Evolutionary conservation across 306 rosid genomes (phyloP).

Genomic region (Acacia melanoxylon): DNA sequence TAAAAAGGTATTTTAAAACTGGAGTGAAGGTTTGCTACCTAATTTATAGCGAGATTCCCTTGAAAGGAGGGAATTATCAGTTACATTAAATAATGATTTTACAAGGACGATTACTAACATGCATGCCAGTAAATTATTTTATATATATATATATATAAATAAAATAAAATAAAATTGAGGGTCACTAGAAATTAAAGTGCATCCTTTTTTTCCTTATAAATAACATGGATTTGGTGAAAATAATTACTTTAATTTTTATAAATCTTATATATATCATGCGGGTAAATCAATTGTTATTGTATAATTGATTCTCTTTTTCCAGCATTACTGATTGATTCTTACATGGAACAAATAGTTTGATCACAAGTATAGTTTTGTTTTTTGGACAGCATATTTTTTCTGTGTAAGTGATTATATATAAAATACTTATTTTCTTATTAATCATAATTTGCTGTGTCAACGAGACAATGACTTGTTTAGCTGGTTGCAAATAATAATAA

Average conservation of each 20-base stretch:
- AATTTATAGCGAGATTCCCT: neutral
- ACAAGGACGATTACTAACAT: neutral
- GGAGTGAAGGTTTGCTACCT: neutral
- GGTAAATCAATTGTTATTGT: neutral
- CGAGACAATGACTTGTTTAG: too few relatives aligned
- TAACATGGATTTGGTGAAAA: neutral
- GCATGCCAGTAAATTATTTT: neutral
- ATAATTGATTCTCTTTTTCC: neutral
- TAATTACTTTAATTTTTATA: too few relatives aligned
- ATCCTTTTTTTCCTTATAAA: too few relatives aligned
- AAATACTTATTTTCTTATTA: too few relatives aligned
- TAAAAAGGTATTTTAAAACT: neutral
- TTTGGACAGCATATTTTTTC: neutral
- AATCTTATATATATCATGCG: neutral
- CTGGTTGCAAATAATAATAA: too few relatives aligned
- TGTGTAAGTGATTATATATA: too few relatives aligned
- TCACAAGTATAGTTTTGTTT: neutral
- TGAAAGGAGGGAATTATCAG: neutral
- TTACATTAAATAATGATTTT: neutral
- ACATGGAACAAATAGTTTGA: too few relatives aligned
- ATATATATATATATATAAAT: too few relatives aligned
- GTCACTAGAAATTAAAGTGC: neutral
- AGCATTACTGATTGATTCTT: neutral
- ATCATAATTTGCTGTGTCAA: too few relatives aligned
- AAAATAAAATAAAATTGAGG: too few relatives aligned